Percentiles rank a stretch among this genome's conserved stretches.
Evolutionary conservation across 495 filamentous ascomycete species (phyloP).

Genomic region (Penicillium simplicissimum): DNA sequence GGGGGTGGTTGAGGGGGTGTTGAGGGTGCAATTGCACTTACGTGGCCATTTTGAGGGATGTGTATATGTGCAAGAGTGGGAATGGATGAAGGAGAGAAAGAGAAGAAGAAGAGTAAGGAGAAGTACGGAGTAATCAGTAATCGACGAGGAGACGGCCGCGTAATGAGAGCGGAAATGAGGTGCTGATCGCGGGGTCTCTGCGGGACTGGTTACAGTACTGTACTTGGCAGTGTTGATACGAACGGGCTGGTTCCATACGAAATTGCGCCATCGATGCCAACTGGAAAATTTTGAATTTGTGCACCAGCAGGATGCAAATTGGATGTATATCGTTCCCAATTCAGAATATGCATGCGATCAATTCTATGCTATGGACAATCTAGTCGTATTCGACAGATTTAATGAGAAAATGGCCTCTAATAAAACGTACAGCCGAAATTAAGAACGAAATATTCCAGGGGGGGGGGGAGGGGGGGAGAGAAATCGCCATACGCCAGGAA

Average conservation of each 20-base stretch:
- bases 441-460: neutral
- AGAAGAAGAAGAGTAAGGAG: slow-evolving; percentile 8
- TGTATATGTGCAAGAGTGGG: slow-evolving; percentile 20
- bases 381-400: neutral
- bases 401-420: slow-evolving; percentile 2
- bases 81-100: slow-evolving; percentile 13
- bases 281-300: neutral
- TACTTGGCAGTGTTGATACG: slow-evolving; percentile 4
- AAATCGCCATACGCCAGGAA: slow-evolving; percentile 19
- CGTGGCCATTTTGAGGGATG: slow-evolving; percentile 47
- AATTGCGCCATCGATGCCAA: neutral
- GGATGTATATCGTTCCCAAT: too few species aligned
- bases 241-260: slow-evolving; percentile 3
- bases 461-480: too few species aligned
- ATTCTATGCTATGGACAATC: slow-evolving; percentile 7
- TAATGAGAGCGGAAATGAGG: slow-evolving; percentile 18
- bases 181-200: slow-evolving; percentile 24
- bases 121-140: too few species aligned
- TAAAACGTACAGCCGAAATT: neutral
- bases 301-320: too few species aligned
- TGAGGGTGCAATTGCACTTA: slow-evolving; percentile 30
- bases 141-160: slow-evolving; percentile 16
- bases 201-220: slow-evolving; percentile 1
- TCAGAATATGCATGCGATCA: too few species aligned
- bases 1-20: too few species aligned